Percentiles rank a stretch among this genome's conserved stretches.
These are phyloP conservation scores for Hyaloscypha hepaticicola DNA, from an alignment of 495 filamentous ascomycete species.

Conservation along the genomic window DNA sequence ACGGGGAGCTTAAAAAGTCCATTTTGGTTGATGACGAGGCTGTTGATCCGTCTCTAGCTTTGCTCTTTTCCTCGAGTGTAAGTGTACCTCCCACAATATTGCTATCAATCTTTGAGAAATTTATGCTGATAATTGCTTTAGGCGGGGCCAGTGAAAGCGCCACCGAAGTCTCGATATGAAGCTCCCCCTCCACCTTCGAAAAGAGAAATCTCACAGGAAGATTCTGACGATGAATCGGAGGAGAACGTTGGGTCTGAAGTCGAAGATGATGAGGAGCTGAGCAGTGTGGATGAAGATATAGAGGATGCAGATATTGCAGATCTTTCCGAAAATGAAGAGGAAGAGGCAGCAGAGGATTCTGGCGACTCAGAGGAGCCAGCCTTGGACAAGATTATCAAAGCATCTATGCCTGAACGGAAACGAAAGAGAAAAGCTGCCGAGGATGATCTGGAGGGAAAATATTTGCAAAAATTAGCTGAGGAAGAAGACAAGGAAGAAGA, in stretches of 20 bases:
- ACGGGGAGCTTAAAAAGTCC: conserved; percentile 22
- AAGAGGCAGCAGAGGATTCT: conserved; percentile 12
- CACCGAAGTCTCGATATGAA: conserved; percentile 50
- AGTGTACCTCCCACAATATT: conserved; percentile 30
- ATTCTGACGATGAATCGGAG: conserved; percentile 40
- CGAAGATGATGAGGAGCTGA: conserved; percentile 42
- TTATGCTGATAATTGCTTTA: conserved; percentile 36
- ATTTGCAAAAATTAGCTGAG: conserved; percentile 70
- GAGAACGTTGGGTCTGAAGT: conserved; percentile 44
- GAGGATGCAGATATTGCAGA: conserved; percentile 31
- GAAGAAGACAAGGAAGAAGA: conserved; percentile 45
- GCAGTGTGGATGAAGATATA: conserved; percentile 38
- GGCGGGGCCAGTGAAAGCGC: conserved; percentile 66
- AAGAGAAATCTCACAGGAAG: conserved; percentile 29
- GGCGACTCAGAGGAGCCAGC: conserved; percentile 16
- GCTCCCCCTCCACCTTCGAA: conserved; percentile 31
- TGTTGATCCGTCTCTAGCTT: conserved; percentile 73
- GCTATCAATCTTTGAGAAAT: conserved; percentile 2
- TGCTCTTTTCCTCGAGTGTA: conserved; percentile 81
- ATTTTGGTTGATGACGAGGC: conserved; percentile 39
- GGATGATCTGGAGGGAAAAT: conserved; percentile 77
- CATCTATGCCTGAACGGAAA: conserved; percentile 57
- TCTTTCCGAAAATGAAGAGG: conserved; percentile 35
- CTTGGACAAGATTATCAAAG: conserved; percentile 35
- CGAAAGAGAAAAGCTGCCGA: conserved; percentile 70